Base-by-base conservation (phyloP, 2,329 filamentous ascomycete genomes). In the Aspergillus fijiensis region DNA sequence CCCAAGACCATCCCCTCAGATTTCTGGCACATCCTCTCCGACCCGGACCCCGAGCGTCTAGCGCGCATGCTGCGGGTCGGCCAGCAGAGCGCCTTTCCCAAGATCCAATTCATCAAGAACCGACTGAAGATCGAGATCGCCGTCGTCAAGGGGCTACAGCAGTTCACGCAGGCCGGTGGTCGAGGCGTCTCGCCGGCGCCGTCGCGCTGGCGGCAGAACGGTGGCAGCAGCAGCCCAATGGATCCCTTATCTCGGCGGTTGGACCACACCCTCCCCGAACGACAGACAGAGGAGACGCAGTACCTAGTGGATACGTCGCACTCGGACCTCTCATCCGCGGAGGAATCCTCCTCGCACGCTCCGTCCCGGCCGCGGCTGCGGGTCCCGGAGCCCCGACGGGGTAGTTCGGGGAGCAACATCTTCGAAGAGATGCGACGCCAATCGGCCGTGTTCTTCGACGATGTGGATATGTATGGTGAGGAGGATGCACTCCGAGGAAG, bases 31-130 rank as follows among this genome's bases (percentile, higher is more conserved):
- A 96, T 99, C 62, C 83, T 99, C 1, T 87, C 88, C 0, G 95
- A 99, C 71, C 95, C 95, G 0, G 88, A 86, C 48, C 81, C 88
- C 3, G 80, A 87, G 52, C 84, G 92, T 4, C 79, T 99, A 11
- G 91, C 90, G 6, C 84, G 89, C 42, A 97, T 98, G 94, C 85
- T 99, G 14, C 89, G 92, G 63, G 89, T 91, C 60, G 95, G 95
- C 21, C 90, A 96, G 74, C 90, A 95, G 75, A 92, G 90, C 63
- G 87, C 90, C 1, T 99, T 96, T 72, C 91, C 95, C 0, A 96
- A 95, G 73, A 82, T 99, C 54, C 91, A 95, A 71, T 99, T 98
- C 71, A 86, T 98, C 60, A 86, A 84, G 25, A 99, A 99, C 72
- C 80, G 95, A 54, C 85, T 97, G 66, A 91, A 91, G 69, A 81